A percentile compares a stretch with the other conserved stretches of the same genome.
Evolutionary conservation across 2,329 filamentous ascomycete species (phyloP).

Genomic region (Colletotrichum siamense): DNA sequence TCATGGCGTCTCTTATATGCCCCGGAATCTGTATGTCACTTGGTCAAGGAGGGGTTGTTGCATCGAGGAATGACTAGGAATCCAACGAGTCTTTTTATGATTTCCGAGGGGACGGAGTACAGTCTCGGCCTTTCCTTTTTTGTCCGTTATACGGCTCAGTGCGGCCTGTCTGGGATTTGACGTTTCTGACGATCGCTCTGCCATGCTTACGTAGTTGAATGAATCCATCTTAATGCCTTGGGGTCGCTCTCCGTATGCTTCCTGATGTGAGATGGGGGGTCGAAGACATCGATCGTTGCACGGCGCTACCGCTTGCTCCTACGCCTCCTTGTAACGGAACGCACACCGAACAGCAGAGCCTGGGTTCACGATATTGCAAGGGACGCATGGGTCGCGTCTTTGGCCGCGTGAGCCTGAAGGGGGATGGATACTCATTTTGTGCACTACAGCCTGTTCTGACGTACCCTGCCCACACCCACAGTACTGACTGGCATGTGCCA

Average conservation of each 20-base stretch:
- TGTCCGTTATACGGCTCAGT: slow-evolving; percentile 18
- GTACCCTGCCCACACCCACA: neutral
- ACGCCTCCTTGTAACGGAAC: neutral
- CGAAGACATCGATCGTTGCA: neutral
- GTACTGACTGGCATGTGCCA: neutral
- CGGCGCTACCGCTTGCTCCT: neutral
- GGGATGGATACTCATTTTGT: neutral
- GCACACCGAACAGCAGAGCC: neutral
- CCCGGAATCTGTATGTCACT: slow-evolving; percentile 29
- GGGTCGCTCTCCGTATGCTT: neutral
- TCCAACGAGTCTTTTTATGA: slow-evolving; percentile 27
- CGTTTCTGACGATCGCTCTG: slow-evolving; percentile 24
- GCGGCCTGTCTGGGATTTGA: slow-evolving; percentile 22
- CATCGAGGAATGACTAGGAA: slow-evolving; percentile 25
- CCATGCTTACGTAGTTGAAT: slow-evolving; percentile 27
- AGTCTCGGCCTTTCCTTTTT: slow-evolving; percentile 28
- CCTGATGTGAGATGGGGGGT: neutral
- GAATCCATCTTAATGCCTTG: slow-evolving; percentile 25
- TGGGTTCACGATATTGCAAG: neutral
- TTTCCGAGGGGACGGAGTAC: slow-evolving; percentile 28
- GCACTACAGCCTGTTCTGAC: neutral
- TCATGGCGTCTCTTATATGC: slow-evolving; percentile 36
- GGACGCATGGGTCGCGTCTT: neutral
- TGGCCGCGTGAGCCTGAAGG: neutral
- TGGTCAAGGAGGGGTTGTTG: slow-evolving; percentile 21